Conservation (phyloP, 331 rosid genomes). For the Malus hybrid region DNA sequence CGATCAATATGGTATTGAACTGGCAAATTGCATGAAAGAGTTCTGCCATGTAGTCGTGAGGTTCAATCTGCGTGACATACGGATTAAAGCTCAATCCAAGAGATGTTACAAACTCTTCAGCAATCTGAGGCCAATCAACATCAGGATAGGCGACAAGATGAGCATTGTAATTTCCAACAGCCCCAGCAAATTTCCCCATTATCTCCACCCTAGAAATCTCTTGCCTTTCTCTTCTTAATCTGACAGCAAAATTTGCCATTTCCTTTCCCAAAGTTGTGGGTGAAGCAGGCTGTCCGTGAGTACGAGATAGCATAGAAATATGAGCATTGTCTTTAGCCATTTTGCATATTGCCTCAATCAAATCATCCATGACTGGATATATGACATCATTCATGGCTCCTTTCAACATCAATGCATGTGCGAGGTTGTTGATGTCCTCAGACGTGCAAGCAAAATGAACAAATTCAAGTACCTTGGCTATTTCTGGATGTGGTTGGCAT, state of each 20-base stretch:
- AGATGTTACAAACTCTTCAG: slow-evolving; percentile 65
- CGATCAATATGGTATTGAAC: slow-evolving; percentile 67
- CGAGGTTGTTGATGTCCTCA: slow-evolving; percentile 90
- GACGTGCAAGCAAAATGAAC: slow-evolving; percentile 91
- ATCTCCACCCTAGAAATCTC: slow-evolving; percentile 56
- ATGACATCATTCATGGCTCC: slow-evolving; percentile 53
- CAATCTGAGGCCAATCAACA: slow-evolving; percentile 59
- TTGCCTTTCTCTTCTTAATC: slow-evolving; percentile 68
- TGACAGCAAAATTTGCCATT: slow-evolving; percentile 84
- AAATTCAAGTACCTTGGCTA: slow-evolving; percentile 85
- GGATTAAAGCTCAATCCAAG: slow-evolving; percentile 80
- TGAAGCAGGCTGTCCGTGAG: slow-evolving; percentile 97
- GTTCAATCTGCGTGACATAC: slow-evolving; percentile 83
- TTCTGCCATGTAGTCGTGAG: slow-evolving; percentile 90
- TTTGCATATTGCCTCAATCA: slow-evolving; percentile 48
- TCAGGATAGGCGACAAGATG: slow-evolving; percentile 76
- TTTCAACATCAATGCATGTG: slow-evolving; percentile 82
- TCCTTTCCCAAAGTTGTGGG: slow-evolving; percentile 95
- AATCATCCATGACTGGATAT: slow-evolving; percentile 57
- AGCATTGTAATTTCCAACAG: slow-evolving; percentile 93
- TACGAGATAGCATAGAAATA: slow-evolving; percentile 74
- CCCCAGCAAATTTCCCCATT: slow-evolving; percentile 90
- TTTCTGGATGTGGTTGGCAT: slow-evolving; percentile 59
- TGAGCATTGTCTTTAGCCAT: slow-evolving; percentile 65
- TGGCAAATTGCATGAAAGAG: slow-evolving; percentile 62